Percentiles rank a stretch among this genome's conserved stretches.
These are phyloP conservation scores for Cylindrotheca fusiformis DNA, from an alignment of 108 stramenopile genomes.

Conservation along the genomic window DNA sequence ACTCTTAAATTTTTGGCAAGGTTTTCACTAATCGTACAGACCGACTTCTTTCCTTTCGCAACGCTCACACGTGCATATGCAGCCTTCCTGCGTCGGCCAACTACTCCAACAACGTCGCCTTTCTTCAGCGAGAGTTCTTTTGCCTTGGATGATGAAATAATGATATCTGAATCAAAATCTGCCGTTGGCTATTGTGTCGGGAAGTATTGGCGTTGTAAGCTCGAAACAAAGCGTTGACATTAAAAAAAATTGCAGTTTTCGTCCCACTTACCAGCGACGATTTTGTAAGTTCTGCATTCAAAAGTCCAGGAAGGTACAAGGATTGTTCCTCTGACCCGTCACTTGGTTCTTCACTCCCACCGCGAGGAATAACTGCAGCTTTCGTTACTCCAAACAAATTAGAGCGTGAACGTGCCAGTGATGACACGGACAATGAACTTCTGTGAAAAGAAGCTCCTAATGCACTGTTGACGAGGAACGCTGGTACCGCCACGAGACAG, in stretches of 20 bases:
- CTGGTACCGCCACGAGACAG: too few relatives aligned
- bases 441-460: not conserved
- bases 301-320: slow-evolving; percentile 78
- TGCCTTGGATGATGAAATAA: slow-evolving; percentile 69
- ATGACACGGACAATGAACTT: not conserved
- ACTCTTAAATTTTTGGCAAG: slow-evolving; percentile 72
- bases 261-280: slow-evolving; percentile 42
- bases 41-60: slow-evolving; percentile 34
- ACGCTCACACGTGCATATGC: slow-evolving; percentile 61
- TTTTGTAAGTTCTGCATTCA: slow-evolving; percentile 56
- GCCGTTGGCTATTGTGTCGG: slow-evolving; percentile 49
- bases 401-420: not conserved
- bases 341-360: slow-evolving; percentile 18
- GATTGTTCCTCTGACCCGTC: slow-evolving; percentile 28
- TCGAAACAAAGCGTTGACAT: not conserved
- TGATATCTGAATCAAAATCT: slow-evolving; percentile 45
- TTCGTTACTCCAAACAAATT: not conserved
- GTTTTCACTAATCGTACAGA: slow-evolving; percentile 47
- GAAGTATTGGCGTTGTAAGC: too few relatives aligned
- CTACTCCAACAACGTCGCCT: slow-evolving; percentile 67
- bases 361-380: not conserved
- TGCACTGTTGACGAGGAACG: too few relatives aligned
- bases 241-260: not conserved
- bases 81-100: slow-evolving; percentile 76
- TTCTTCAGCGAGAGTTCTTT: slow-evolving; percentile 66